Evolutionary conservation across 2,329 filamentous ascomycete genomes (phyloP).

Genomic region (Neophaeococcomyces aloes): DNA sequence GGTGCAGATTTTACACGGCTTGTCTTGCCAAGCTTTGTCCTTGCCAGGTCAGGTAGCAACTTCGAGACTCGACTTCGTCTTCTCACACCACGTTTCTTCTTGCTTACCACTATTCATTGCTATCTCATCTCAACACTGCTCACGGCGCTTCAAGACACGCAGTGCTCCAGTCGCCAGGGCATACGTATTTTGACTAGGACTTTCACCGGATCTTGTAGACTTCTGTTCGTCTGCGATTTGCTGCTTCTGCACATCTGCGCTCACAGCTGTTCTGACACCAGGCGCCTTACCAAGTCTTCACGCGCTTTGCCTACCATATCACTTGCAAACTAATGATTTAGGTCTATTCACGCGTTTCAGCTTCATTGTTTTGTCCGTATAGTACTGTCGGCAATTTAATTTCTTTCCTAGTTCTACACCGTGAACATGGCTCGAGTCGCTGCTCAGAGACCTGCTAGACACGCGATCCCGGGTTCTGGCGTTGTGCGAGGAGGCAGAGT

Average conservation of each 20-base stretch:
- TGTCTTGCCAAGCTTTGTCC: too few species aligned
- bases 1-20: too few species aligned
- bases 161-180: too few species aligned
- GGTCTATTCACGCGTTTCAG: slow-evolving; percentile 1
- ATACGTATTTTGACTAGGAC: too few species aligned
- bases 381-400: slow-evolving; percentile 1
- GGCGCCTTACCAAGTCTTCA: background rate
- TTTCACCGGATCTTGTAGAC: slow-evolving; percentile 5
- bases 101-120: too few species aligned
- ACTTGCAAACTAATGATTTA: slow-evolving; percentile 6
- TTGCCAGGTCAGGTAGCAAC: too few species aligned
- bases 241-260: slow-evolving; percentile 6
- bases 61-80: too few species aligned
- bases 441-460: slow-evolving; percentile 5
- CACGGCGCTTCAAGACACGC: too few species aligned
- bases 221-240: slow-evolving; percentile 5
- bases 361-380: slow-evolving; percentile 5
- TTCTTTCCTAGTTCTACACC: background rate
- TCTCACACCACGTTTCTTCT: too few species aligned
- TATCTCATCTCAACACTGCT: too few species aligned
- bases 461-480: background rate
- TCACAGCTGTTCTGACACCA: slow-evolving; percentile 3
- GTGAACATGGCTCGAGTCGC: slow-evolving; percentile 4
- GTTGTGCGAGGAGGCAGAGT: slow-evolving; percentile 10
- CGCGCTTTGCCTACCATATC: slow-evolving; percentile 1